These are phyloP conservation scores for Candida xyloterini DNA, from an alignment of 805 yeast species.

Conservation along the genomic window DNA sequence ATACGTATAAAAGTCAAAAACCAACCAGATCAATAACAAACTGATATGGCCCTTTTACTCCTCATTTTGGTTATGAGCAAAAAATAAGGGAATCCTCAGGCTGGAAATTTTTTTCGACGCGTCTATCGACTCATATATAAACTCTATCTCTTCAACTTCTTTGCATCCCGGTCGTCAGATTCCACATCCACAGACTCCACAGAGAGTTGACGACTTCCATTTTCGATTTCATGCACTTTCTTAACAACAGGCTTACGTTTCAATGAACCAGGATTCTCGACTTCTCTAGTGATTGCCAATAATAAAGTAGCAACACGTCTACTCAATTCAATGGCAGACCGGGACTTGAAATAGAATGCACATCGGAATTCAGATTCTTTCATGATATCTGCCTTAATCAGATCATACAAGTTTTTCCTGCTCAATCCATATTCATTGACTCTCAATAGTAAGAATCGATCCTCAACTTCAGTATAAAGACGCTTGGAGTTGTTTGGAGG, in stretches of 20 bases:
- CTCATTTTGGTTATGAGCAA: conserved; percentile 6
- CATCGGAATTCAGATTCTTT: conserved; percentile 60
- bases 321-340: conserved; percentile 69
- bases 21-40: not conserved
- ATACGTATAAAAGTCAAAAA: not conserved
- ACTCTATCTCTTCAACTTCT: conserved; percentile 9
- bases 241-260: conserved; percentile 42
- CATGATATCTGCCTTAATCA: conserved; percentile 61
- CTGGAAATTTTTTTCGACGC: conserved; percentile 4
- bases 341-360: conserved; percentile 70
- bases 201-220: conserved; percentile 33
- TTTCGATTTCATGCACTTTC: conserved; percentile 15
- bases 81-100: not conserved
- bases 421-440: conserved; percentile 65
- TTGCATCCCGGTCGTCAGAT: conserved; percentile 10
- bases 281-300: conserved; percentile 66
- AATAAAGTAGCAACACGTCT: conserved; percentile 67
- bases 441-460: conserved; percentile 58
- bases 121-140: conserved; percentile 6
- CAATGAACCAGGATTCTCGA: conserved; percentile 55
- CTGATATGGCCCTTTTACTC: conserved; percentile 8
- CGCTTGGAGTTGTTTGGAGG: conserved; percentile 84
- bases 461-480: conserved; percentile 67
- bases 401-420: conserved; percentile 57
- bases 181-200: conserved; percentile 23